Evolutionary conservation across 2,329 filamentous ascomycete genomes (phyloP), one percentile per base, ranked within the genome.

Genomic region (Claviceps spartinae): DNA sequence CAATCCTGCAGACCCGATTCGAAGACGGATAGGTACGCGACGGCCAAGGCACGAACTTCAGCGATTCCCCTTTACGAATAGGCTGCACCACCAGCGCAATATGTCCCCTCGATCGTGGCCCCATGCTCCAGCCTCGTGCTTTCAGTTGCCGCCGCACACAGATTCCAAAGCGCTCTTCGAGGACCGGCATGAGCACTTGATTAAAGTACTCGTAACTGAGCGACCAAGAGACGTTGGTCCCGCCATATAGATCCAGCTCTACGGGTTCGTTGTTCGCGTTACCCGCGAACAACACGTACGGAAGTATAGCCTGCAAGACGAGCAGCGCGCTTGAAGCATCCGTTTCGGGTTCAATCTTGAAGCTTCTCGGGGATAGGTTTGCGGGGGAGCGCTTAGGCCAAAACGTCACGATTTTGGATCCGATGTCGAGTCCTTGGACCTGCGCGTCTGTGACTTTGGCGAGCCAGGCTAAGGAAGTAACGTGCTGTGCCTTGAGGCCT

Each of bases 401-500:
- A 57, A 79, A 79, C 3, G 72, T 72, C 3, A 80, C 59, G 0
- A 69, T 72, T 43, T 67, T 66, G 54, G 73, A 78, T 18, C 79
- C 78, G 16, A 80, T 69, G 0, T 59, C 57, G 24, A 80, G 68
- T 5, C 78, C 77, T 1, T 69, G 62, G 0, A 76, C 72, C 7
- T 74, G 63, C 4, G 78, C 79, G 1, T 65, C 63, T 1, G 77
- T 81, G 3, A 69, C 72, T 5, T 71, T 63, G 4, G 75, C 75
- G 0, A 83, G 72, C 64, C 70, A 80, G 54, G 70, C 62, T 8
- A 83, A 73, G 2, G 76, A 70, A 0, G 79, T 68, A 30, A 81
- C 73, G 56, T 83, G 81, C 57, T 84, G 80, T 1, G 72, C 71
- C 59, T 81, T 82, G 36, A 83, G 69, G 26, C 80, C 79, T 79